These are phyloP conservation scores for Sphaceloma murrayae DNA, from an alignment of 2,329 filamentous ascomycete species.

Conservation along the genomic window DNA sequence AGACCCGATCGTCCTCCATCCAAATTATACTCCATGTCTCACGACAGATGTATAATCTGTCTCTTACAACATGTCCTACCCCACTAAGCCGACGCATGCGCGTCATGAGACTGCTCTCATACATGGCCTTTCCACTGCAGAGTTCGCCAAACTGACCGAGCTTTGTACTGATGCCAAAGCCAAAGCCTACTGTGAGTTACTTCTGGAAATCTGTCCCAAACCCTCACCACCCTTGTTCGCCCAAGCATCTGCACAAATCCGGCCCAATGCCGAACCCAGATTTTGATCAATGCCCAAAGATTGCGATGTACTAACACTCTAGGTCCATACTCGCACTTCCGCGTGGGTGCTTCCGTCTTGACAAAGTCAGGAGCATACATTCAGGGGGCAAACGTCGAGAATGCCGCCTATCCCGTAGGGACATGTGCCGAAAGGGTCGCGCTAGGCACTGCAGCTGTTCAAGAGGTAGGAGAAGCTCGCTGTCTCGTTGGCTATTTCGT, in stretches of 20 bases:
- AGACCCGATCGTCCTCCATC: constrained; percentile 1
- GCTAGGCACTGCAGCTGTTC: constrained; percentile 64
- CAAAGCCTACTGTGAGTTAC: constrained; percentile 65
- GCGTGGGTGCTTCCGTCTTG: constrained; percentile 75
- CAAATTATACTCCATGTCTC: neutral
- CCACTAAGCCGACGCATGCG: constrained; percentile 28
- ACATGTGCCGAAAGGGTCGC: constrained; percentile 93
- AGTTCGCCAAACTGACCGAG: constrained; percentile 55
- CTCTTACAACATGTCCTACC: constrained; percentile 18
- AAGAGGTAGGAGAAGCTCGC: constrained; percentile 23
- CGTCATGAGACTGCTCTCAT: constrained; percentile 35
- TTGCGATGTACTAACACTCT: no score
- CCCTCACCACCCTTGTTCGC: no score
- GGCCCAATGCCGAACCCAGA: neutral
- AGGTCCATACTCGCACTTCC: constrained; percentile 84
- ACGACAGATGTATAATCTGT: neutral
- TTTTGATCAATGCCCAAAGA: neutral
- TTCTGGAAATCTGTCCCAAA: no score
- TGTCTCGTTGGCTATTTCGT: neutral
- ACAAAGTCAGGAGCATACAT: constrained; percentile 43
- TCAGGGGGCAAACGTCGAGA: constrained; percentile 79
- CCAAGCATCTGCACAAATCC: no score
- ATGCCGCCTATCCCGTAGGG: constrained; percentile 86
- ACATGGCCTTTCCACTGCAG: constrained; percentile 47
- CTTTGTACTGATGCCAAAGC: constrained; percentile 62